Percentiles rank a stretch among this genome's conserved stretches.
Conservation (phyloP, 1,139 yeast genomes). For the Taphrina deformans region DNA sequence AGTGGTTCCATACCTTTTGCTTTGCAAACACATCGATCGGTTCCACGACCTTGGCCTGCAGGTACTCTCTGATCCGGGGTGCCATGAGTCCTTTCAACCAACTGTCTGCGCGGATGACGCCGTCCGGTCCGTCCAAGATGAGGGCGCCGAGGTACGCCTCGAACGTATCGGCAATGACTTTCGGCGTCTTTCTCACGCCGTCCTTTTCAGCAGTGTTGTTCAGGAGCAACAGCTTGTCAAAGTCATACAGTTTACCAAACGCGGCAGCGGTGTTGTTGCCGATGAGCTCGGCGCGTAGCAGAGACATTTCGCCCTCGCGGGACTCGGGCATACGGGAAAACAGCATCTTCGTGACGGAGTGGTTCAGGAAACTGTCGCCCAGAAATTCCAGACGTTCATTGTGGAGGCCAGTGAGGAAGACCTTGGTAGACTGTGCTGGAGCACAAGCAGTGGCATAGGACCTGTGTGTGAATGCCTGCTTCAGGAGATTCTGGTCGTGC, state of each 20-base stretch:
- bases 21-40: conserved; percentile 65
- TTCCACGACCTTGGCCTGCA: conserved; percentile 42
- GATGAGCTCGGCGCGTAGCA: conserved; percentile 67
- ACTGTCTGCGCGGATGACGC: conserved; percentile 45
- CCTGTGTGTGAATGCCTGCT: conserved; percentile 78
- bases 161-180: conserved; percentile 72
- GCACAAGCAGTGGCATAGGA: conserved; percentile 53
- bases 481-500: conserved; percentile 57
- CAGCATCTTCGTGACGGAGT: conserved; percentile 66
- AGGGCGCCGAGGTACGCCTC: conserved; percentile 92
- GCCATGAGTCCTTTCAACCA: conserved; percentile 64
- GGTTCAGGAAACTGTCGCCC: conserved; percentile 86
- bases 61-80: conserved; percentile 52
- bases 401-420: conserved; percentile 47
- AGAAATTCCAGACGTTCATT: conserved; percentile 90
- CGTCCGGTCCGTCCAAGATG: conserved; percentile 57
- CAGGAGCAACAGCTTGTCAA: conserved; percentile 61
- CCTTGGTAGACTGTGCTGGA: conserved; percentile 27
- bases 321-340: conserved; percentile 66
- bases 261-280: conserved; percentile 71
- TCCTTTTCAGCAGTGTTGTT: conserved; percentile 48
- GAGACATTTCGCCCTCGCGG: conserved; percentile 79
- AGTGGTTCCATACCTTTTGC: conserved; percentile 69
- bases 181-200: conserved; percentile 44
- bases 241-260: conserved; percentile 69